Evolutionary conservation across 2,329 filamentous ascomycete species (phyloP).

Genomic region (Penicillium sp.): DNA sequence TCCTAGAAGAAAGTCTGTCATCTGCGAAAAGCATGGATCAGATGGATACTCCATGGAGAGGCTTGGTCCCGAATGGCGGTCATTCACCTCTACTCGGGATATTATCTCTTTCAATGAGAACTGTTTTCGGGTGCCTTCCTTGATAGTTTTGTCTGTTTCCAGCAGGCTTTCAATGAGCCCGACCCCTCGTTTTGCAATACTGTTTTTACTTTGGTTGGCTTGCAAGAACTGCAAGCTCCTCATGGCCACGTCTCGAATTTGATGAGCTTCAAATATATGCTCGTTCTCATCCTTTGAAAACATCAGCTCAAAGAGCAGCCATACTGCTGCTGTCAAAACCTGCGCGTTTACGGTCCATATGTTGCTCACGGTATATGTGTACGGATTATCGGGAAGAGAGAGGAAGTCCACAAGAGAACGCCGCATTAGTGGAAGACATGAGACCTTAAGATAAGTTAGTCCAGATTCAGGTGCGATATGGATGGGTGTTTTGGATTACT

Average conservation of each 20-base stretch:
- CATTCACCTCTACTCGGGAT: slow-evolving; percentile 3
- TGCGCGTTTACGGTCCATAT: slow-evolving; percentile 17
- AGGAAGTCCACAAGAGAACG: slow-evolving; percentile 7
- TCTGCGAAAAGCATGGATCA: not conserved
- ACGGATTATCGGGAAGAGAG: slow-evolving; percentile 2
- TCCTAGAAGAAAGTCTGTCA: not conserved
- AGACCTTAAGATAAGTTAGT: slow-evolving; percentile 1
- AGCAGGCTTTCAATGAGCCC: slow-evolving; percentile 7
- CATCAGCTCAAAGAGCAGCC: slow-evolving; percentile 14
- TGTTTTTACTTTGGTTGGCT: not conserved
- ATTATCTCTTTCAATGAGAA: slow-evolving; percentile 8
- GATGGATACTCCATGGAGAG: not conserved
- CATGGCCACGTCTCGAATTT: slow-evolving; percentile 5
- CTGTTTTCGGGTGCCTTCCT: not conserved
- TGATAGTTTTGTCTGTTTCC: slow-evolving; percentile 1
- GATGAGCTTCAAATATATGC: slow-evolving; percentile 6
- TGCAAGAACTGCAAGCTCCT: slow-evolving; percentile 1
- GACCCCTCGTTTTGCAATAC: slow-evolving; percentile 3
- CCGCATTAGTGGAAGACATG: slow-evolving; percentile 15
- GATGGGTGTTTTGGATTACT: not conserved
- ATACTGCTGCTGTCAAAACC: slow-evolving; percentile 15
- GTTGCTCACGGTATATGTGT: slow-evolving; percentile 2
- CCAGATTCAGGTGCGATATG: not conserved
- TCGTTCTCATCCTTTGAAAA: slow-evolving; percentile 7
- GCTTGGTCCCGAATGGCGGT: not conserved